Percentiles rank a stretch among this genome's conserved stretches.
Conservation (phyloP, 139 green algal genomes). For the Zygnema cylindricum region DNA sequence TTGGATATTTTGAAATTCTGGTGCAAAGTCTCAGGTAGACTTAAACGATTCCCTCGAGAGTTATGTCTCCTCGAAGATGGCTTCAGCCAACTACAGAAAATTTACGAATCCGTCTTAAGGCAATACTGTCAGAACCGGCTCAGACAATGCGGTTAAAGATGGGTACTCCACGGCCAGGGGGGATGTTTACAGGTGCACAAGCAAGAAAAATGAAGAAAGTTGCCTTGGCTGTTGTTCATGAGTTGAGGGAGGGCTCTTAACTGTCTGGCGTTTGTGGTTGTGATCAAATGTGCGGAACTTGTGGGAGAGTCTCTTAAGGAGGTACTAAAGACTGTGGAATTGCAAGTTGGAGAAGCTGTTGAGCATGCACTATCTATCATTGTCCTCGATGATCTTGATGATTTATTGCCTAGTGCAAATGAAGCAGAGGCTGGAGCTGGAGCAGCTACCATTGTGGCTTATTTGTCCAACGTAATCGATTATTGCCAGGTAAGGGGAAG, state of each 20-base stretch:
- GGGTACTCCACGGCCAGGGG: background rate
- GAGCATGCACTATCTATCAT: constrained; percentile 74
- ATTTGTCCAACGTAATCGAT: constrained; percentile 54
- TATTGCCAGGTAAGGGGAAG: constrained; percentile 48
- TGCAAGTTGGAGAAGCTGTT: constrained; percentile 65
- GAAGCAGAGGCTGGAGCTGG: constrained; percentile 28
- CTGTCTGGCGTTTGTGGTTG: constrained; percentile 61
- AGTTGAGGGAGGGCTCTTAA: constrained; percentile 27
- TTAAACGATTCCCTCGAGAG: background rate
- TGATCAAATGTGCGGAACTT: constrained; percentile 67
- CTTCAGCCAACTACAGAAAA: background rate
- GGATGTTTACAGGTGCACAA: constrained; percentile 39
- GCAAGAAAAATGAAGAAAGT: constrained; percentile 59
- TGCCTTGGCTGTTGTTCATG: constrained; percentile 44
- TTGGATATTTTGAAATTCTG: background rate
- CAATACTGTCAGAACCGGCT: background rate
- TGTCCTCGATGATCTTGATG: constrained; percentile 84
- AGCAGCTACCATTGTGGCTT: constrained; percentile 7
- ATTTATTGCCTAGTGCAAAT: constrained; percentile 66
- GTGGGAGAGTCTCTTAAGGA: constrained; percentile 52
- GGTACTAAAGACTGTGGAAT: constrained; percentile 52
- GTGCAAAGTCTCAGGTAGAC: background rate
- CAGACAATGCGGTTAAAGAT: background rate
- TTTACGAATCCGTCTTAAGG: background rate
- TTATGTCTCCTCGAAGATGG: background rate